Evolutionary conservation across 2,329 filamentous ascomycete genomes (phyloP), one percentile per base, ranked within the genome.

Genomic region (Colletotrichum scovillei): DNA sequence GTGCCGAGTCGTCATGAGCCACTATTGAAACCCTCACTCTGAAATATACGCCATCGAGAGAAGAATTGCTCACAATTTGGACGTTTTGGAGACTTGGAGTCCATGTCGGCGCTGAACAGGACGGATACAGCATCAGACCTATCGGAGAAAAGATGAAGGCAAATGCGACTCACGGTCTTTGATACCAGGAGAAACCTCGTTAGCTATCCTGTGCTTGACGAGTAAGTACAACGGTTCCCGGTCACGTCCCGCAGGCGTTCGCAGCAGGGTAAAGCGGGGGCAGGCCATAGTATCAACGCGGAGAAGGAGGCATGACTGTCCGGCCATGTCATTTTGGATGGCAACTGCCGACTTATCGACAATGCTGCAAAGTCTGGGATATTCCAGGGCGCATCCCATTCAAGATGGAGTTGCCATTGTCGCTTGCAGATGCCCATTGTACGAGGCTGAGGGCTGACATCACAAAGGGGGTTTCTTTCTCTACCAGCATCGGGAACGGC

Each of bases 241-340:
- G 53, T 57, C n/a, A 56, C 38, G 16, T 60, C 67, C 55, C 57
- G 67, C 71, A 73, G 67, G 67, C 64, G 67, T 73, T 73, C 67
- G 67, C 71, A 71, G 66, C 66, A 64, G 57, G 16, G 24, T 24
- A 26, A 49, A 28, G 59, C 9, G 46, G 28, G 28, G 16, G 42
- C 11, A 49, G 24, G 16, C 14, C 35, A 46, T 24, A 28, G 24
- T 11, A 32, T 55, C 38, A 55, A n/a, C 42, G 57, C 52, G 26
- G 49, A 57, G 52, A 42, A 26, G 8, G 58, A 28, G 35, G 16
- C 26, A 12, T 24, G 46, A 30, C 6, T 63, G 49, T 52, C 42
- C 30, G 16, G 49, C 30, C 67, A 52, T 22, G 12, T 38, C n/a
- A 63, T 53, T 59, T 19, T 63, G 24, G 49, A 56, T 24, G 9